Percentiles rank a stretch among this genome's conserved stretches.
phyloP scores from a whole-genome alignment of 192 early-diverging fungal species.

The Phycomyces blakesleeanus region DNA sequence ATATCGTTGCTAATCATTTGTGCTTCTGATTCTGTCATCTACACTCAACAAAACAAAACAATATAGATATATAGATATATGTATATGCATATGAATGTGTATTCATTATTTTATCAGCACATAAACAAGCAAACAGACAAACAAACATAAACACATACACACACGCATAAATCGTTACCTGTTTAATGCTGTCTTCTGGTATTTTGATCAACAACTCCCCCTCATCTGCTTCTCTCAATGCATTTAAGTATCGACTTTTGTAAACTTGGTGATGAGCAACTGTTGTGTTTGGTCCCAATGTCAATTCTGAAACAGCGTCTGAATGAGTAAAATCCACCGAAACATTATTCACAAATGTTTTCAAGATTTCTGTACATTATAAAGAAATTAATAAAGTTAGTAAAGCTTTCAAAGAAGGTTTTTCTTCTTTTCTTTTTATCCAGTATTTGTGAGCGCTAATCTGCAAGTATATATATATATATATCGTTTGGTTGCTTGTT shows the following conservation, averaged over 20 bases:
- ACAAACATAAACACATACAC: too few relatives aligned
- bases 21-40: slow-evolving; percentile 19
- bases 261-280: slow-evolving; percentile 46
- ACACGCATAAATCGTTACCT: too few relatives aligned
- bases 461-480: too few relatives aligned
- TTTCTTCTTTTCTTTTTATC: too few relatives aligned
- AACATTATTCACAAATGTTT: slow-evolving; percentile 34
- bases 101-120: too few relatives aligned
- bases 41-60: too few relatives aligned
- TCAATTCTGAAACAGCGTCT: slow-evolving; percentile 43
- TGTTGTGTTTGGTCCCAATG: slow-evolving; percentile 30
- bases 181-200: slow-evolving; percentile 33
- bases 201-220: slow-evolving; percentile 43
- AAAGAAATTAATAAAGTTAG: slow-evolving; percentile 3
- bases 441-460: too few relatives aligned
- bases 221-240: slow-evolving; percentile 46
- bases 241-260: slow-evolving; percentile 41
- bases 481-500: too few relatives aligned
- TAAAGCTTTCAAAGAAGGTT: neutral
- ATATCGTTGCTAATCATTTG: slow-evolving; percentile 6
- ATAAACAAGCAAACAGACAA: too few relatives aligned
- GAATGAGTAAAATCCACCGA: slow-evolving; percentile 33
- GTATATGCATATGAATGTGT: too few relatives aligned
- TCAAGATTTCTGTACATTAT: slow-evolving; percentile 29
- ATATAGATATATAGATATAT: too few relatives aligned